Evolutionary conservation across 805 yeast genomes (phyloP).

Genomic region (Saturnispora hagleri): DNA sequence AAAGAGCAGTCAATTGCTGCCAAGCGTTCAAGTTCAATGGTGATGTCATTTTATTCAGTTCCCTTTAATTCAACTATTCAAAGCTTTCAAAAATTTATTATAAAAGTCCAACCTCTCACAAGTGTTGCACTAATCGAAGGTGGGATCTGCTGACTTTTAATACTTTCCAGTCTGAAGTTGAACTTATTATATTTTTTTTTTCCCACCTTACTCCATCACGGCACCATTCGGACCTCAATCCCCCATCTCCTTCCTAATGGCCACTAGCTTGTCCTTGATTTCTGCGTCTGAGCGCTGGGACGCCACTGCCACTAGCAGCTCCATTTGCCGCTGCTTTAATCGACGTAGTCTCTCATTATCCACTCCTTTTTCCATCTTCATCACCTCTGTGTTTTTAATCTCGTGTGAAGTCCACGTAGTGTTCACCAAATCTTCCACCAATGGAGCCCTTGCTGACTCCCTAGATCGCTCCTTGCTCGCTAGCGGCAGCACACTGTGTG

Average conservation of each 20-base stretch:
- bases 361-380: neutral
- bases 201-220: neutral
- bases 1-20: slow-evolving; percentile 64
- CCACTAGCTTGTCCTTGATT: neutral
- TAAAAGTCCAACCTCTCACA: too few relatives aligned
- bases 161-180: neutral
- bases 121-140: neutral
- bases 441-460: neutral
- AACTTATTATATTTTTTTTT: neutral
- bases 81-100: neutral
- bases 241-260: slow-evolving; percentile 1
- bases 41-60: slow-evolving; percentile 20
- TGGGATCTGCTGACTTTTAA: neutral
- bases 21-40: slow-evolving; percentile 68
- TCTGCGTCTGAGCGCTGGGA: neutral
- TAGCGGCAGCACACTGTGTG: neutral
- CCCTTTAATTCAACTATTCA: neutral
- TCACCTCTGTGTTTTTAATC: neutral
- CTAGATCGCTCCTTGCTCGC: neutral
- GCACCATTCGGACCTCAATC: neutral
- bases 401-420: slow-evolving; percentile 3
- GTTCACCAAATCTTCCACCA: neutral
- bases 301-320: slow-evolving; percentile 5
- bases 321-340: slow-evolving; percentile 4
- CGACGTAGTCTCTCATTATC: neutral